A percentile compares a stretch with the other conserved stretches of the same genome.
Evolutionary conservation across 1,139 yeast genomes (phyloP).

Genomic region (Pneumocystis jirovecii): DNA sequence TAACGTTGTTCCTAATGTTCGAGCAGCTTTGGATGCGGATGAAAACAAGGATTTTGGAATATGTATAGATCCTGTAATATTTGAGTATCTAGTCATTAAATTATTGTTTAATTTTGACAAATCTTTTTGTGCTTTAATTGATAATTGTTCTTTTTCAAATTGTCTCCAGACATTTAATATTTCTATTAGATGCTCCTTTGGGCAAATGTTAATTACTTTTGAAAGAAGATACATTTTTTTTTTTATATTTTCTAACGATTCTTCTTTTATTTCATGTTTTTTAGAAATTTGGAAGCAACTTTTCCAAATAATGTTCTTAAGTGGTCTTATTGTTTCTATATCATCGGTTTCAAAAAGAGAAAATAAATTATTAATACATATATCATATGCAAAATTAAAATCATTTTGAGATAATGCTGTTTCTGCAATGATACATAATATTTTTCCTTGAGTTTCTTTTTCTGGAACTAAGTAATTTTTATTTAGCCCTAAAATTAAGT

Average conservation of each 20-base stretch:
- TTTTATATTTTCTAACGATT: not conserved
- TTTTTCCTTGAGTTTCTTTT: not conserved
- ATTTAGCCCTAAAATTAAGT: not conserved
- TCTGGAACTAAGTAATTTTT: not conserved
- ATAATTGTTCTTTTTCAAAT: not conserved
- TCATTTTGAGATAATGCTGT: not conserved
- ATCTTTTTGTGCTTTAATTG: not conserved
- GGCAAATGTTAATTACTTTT: not conserved
- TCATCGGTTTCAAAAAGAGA: not conserved
- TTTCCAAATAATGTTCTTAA: not conserved
- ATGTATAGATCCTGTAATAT: not conserved
- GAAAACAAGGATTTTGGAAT: not conserved
- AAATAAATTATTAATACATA: not conserved
- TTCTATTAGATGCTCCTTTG: not conserved
- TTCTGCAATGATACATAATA: not conserved
- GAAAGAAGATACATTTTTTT: not conserved
- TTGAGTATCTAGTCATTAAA: not conserved
- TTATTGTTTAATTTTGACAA: not conserved
- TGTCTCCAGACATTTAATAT: not conserved
- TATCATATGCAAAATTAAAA: not conserved
- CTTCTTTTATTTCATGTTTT: not conserved
- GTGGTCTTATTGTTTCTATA: not conserved
- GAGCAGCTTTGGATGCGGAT: not conserved
- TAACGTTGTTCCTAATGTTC: not conserved
- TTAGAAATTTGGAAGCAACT: not conserved